Percentiles rank a stretch among this genome's conserved stretches.
phyloP scores from a whole-genome alignment of 2,329 filamentous ascomycete species.

The Helicocarpus griseus region DNA sequence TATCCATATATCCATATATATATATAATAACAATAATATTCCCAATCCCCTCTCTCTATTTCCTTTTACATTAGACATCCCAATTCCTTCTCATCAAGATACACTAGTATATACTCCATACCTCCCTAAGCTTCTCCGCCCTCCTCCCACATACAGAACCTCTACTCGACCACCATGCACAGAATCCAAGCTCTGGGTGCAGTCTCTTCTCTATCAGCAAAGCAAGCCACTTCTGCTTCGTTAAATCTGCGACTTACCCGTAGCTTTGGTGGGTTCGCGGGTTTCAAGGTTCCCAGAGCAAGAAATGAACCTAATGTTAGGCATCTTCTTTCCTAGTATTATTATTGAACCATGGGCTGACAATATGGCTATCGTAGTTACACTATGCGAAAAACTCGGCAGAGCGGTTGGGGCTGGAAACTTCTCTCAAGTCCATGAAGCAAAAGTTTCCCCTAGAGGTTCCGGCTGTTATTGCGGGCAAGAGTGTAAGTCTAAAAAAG shows the following conservation, averaged over 20 bases:
- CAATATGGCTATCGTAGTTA: too few relatives aligned
- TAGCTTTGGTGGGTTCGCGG: slow-evolving; percentile 3
- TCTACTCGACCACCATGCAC: background rate
- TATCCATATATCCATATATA: too few relatives aligned
- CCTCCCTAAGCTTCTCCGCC: too few relatives aligned
- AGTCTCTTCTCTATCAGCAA: background rate
- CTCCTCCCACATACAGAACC: too few relatives aligned
- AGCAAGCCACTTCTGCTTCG: background rate
- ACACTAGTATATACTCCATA: too few relatives aligned
- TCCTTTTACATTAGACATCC: too few relatives aligned
- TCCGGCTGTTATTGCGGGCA: slow-evolving; percentile 2
- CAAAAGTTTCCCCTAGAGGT: slow-evolving; percentile 7
- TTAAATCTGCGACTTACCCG: background rate
- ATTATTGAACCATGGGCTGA: too few relatives aligned
- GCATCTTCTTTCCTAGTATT: background rate
- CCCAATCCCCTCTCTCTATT: background rate
- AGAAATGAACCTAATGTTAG: slow-evolving; percentile 8
- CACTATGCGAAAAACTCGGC: slow-evolving; percentile 8
- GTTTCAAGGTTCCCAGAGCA: slow-evolving; percentile 8
- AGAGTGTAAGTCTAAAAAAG: background rate
- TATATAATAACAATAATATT: background rate
- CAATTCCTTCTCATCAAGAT: too few relatives aligned
- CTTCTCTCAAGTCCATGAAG: slow-evolving; percentile 5
- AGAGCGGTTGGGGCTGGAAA: slow-evolving; percentile 7
- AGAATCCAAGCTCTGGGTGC: background rate